phyloP scores from a whole-genome alignment of 2,329 filamentous ascomycete genomes.

The Alternaria conjuncta region DNA sequence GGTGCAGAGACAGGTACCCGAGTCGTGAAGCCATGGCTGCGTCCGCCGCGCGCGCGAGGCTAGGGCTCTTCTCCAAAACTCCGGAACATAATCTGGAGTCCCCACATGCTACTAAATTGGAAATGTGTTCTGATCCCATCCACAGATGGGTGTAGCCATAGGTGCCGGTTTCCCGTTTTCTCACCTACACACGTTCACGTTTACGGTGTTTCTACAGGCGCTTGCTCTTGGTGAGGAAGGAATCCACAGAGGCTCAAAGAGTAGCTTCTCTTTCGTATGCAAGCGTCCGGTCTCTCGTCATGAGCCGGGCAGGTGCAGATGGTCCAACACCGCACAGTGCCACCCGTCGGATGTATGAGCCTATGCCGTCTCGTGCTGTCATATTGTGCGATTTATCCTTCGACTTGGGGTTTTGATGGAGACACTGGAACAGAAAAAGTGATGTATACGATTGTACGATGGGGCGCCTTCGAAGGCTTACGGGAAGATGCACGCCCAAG shows the following conservation, averaged over 20 bases:
- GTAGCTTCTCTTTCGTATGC: not conserved
- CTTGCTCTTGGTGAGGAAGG: not conserved
- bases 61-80: not conserved
- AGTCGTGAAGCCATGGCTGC: not conserved
- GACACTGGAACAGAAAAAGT: not conserved
- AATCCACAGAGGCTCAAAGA: not conserved
- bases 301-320: slow-evolving; percentile 1
- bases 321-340: not conserved
- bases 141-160: not conserved
- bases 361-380: not conserved
- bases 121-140: not conserved
- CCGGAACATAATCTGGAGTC: not conserved
- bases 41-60: not conserved
- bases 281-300: not conserved
- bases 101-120: not conserved
- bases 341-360: not conserved
- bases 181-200: not conserved
- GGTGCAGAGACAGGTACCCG: not conserved
- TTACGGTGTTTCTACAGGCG: not conserved
- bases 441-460: not conserved
- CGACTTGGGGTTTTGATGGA: not conserved
- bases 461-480: not conserved
- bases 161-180: not conserved
- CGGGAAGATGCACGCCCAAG: not conserved
- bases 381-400: not conserved